Evolutionary conservation across 2,329 filamentous ascomycete genomes (phyloP), one percentile per base, ranked within the genome.

Genomic region (Nigrospora sphaerica): DNA sequence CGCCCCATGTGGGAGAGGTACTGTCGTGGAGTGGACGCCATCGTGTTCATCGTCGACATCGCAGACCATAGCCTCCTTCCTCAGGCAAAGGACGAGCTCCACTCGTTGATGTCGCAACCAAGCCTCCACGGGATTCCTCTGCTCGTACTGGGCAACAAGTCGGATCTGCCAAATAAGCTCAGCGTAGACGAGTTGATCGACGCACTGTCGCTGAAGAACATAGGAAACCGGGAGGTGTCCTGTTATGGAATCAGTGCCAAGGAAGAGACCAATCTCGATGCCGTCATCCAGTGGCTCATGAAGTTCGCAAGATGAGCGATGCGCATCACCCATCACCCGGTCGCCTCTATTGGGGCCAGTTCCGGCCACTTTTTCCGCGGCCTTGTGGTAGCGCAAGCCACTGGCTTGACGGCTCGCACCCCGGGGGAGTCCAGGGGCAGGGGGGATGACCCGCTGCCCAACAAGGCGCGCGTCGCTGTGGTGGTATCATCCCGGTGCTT

Each of bases 1-100:
- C 87, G 93, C 62, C 88, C 88, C 57, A 98, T 98, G 93, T 98
- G 93, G 93, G 93, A 98, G 75, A 80, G 93, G 62, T 98, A 98
- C 68, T 97, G 93, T 70, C 88, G 91, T 53, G 93, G 90, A 44
- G 93, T 97, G 57, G 95, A 95, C 70, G 92, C 92, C 57, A 96
- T 98, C 57, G 88, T 98, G 55, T 98, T 96, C 70, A 95, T 98
- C 65, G 91, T 97, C 62, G 93, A 98, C 66, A 95, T 95, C 54
- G 90, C 92, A 56, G 93, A 98, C 67, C 76, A 78, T 53, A 80
- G 81, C 45, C 80, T 89, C 47, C 77, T 97, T 49, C 85, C 89
- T 10, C 81, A 89, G 51, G 93, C 93, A 44, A 88, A 86, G 60
- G 90, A 97, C 56, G 93, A 97, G 68, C 83, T 98, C 48, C 93